phyloP scores from a whole-genome alignment of 2,329 filamentous ascomycete genomes.

The Davidsoniella virescens region DNA sequence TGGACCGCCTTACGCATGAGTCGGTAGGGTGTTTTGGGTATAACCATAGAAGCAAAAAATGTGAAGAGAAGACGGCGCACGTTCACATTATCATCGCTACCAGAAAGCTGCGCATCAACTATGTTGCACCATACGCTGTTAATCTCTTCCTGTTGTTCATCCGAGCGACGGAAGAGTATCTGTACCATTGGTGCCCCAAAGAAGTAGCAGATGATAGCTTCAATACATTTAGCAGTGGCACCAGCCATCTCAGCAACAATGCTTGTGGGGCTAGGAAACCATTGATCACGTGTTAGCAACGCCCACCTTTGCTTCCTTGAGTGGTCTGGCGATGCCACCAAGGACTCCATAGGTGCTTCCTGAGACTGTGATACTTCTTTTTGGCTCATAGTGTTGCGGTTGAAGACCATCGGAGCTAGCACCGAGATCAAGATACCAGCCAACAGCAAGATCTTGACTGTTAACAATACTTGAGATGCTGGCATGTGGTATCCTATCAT shows the following conservation, averaged over 20 bases:
- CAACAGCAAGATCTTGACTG: slow-evolving; percentile 36
- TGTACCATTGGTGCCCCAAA: slow-evolving; percentile 67
- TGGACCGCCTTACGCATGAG: slow-evolving; percentile 89
- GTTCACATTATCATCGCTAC: slow-evolving; percentile 78
- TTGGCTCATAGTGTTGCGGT: slow-evolving; percentile 26
- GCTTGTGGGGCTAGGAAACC: slow-evolving; percentile 65
- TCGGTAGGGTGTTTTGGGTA: slow-evolving; percentile 66
- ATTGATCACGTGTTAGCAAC: slow-evolving; percentile 81
- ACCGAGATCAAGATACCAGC: slow-evolving; percentile 38
- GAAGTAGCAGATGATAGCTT: slow-evolving; percentile 62
- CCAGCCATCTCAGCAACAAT: slow-evolving; percentile 76
- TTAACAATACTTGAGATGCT: slow-evolving; percentile 29
- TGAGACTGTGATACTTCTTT: slow-evolving; percentile 28
- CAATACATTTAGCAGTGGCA: slow-evolving; percentile 61
- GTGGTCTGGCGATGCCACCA: slow-evolving; percentile 66
- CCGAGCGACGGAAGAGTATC: slow-evolving; percentile 60
- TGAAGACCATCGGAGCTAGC: slow-evolving; percentile 37
- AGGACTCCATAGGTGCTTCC: slow-evolving; percentile 38
- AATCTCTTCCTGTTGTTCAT: slow-evolving; percentile 71
- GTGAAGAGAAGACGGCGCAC: slow-evolving; percentile 74
- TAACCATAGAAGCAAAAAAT: slow-evolving; percentile 70
- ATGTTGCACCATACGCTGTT: slow-evolving; percentile 89
- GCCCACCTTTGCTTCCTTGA: slow-evolving; percentile 49
- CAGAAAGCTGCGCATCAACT: slow-evolving; percentile 79
- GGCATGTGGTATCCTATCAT: slow-evolving; percentile 37